phyloP scores from a whole-genome alignment of 2,329 filamentous ascomycete species.

The Aureobasidium sp. region DNA sequence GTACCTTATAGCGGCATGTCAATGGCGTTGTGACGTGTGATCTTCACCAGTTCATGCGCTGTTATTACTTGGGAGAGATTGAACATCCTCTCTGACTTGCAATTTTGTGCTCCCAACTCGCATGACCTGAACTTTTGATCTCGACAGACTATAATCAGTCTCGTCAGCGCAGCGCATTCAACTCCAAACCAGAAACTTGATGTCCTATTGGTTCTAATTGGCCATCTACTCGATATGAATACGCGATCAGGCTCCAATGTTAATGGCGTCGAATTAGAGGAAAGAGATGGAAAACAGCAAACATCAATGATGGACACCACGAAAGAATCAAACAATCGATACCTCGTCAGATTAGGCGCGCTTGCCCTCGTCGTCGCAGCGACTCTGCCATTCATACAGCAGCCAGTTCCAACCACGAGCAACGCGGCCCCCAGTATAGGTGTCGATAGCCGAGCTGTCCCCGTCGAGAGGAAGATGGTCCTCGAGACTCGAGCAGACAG shows the following conservation, averaged over 20 bases:
- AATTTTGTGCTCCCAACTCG: background rate
- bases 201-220: background rate
- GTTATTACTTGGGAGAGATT: background rate
- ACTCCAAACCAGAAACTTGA: background rate
- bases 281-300: background rate
- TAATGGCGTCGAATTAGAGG: background rate
- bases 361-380: slow-evolving; percentile 24
- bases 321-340: background rate
- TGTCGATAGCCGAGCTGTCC: slow-evolving; percentile 27
- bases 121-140: background rate
- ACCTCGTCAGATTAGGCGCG: background rate
- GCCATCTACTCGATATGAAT: background rate
- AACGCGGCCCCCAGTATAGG: slow-evolving; percentile 24
- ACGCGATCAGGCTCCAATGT: background rate
- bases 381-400: slow-evolving; percentile 25
- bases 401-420: slow-evolving; percentile 21
- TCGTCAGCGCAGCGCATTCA: background rate
- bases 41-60: background rate
- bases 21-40: slow-evolving; percentile 14
- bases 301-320: background rate
- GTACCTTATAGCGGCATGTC: slow-evolving; percentile 2
- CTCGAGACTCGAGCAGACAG: slow-evolving; percentile 37
- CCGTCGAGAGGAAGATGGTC: slow-evolving; percentile 12
- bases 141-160: background rate
- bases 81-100: background rate